Base-by-base conservation (phyloP, 495 filamentous ascomycete species). In the Penicillium mononematosum region DNA sequence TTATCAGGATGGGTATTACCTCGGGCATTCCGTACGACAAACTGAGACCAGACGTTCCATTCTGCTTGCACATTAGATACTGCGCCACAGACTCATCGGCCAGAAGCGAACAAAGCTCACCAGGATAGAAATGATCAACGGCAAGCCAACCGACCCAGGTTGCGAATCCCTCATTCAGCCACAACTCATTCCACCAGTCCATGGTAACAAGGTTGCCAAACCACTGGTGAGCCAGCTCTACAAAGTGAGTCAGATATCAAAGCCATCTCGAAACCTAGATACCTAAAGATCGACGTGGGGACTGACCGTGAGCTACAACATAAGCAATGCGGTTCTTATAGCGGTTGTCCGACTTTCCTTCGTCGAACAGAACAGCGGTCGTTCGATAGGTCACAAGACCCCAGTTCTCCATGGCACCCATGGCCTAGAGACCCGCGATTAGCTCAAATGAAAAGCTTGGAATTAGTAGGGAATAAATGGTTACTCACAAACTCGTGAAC, bases 101-200 rank as follows among this genome's bases (percentile, higher is more conserved):
- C 31, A 12, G 44, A 24, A 43, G 19, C 1, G 19, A 34, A 22
- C 60, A 19, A 19, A 47, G 3, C 75, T 63, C 69, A 85, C 83
- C 81, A 6, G 92, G 93, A 74, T 96, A 88, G 58, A 97, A 85
- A 69, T 94, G 84, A 70, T 96, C 90, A 22, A 90, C 85, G 16
- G 93, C 93, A 49, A 91, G 81, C 93, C 93, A 98, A 48, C 93
- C 93, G 48, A 96, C 91, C 94, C 93, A 97, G 5, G 94, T 98
- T 22, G 94, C 94, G 71, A 98, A 98, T 3, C 92, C 93, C 71
- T 98, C 93, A 58, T 95, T 95, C 12, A 98, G 82, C 93, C 94
- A 98, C 22, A 98, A 80, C 71, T 96, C 94, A 68, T 88, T 92
- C 94, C 94, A 97, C 83, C 84, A 88, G 61, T 86, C 83, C 77